Conservation (phyloP, 2,329 filamentous ascomycete genomes). For the Rutstroemia sp. region DNA sequence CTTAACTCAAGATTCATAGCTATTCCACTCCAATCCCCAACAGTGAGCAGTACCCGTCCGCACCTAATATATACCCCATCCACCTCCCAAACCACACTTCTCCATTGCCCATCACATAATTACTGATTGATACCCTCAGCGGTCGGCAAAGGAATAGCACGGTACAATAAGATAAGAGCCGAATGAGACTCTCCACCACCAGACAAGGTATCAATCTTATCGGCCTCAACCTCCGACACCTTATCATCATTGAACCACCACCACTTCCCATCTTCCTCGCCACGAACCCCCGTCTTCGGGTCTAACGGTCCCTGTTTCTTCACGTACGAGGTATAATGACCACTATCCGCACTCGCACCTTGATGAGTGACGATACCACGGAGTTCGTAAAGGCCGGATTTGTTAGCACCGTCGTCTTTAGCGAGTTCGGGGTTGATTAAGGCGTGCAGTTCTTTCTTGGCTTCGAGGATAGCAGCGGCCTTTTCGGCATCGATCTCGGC, state of each 20-base stretch:
- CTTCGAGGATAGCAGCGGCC: constrained; percentile 62
- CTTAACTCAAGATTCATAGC: too few species aligned
- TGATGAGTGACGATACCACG: constrained; percentile 94
- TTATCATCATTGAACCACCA: constrained; percentile 99
- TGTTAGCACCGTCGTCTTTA: constrained; percentile 77
- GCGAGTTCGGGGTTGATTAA: constrained; percentile 69
- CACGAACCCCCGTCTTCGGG: constrained; percentile 66
- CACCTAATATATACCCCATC: too few species aligned
- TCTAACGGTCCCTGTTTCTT: constrained; percentile 79
- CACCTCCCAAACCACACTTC: too few species aligned
- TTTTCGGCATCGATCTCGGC: constrained; percentile 86
- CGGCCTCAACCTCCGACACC: constrained; percentile 82
- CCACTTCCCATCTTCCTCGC: constrained; percentile 88
- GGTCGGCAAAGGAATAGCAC: constrained; percentile 60
- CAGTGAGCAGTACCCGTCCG: too few species aligned
- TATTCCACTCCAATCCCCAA: too few species aligned
- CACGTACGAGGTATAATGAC: constrained; percentile 96
- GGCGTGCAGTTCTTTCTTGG: constrained; percentile 81
- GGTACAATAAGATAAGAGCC: constrained; percentile 73
- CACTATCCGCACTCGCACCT: constrained; percentile 91
- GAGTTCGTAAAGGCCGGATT: constrained; percentile 91
- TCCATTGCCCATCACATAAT: too few species aligned
- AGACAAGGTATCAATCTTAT: constrained; percentile 84
- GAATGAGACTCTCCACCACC: constrained; percentile 87
- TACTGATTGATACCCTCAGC: constrained; percentile 37